Percentiles rank a stretch among this genome's conserved stretches.
These are phyloP conservation scores for Gossypium aridum DNA, from an alignment of 441 rosid genomes.

Conservation along the genomic window DNA sequence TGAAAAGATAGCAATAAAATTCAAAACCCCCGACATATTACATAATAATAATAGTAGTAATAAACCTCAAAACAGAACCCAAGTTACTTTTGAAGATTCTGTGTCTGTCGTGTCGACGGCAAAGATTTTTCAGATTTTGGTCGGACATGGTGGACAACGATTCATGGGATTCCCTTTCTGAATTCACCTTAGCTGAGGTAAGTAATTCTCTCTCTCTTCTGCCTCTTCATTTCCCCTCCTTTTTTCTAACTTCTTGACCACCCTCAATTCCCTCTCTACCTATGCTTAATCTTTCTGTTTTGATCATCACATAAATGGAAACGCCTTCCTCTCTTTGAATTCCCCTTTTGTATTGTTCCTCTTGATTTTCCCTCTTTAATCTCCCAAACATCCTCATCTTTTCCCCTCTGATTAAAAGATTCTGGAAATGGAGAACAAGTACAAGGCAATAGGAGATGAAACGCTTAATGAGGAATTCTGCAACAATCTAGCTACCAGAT, in stretches of 20 bases:
- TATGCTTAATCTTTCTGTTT: neutral
- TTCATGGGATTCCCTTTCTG: conserved; percentile 29
- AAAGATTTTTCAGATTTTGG: neutral
- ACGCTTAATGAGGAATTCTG: conserved; percentile 53
- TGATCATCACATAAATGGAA: neutral
- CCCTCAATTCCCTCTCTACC: conserved; percentile 12
- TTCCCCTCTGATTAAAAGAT: conserved; percentile 28
- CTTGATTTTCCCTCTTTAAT: neutral
- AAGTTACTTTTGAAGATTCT: neutral
- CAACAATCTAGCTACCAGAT: conserved; percentile 52
- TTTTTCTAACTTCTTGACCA: conserved; percentile 3
- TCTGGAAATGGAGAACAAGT: conserved; percentile 64
- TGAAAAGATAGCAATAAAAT: neutral
- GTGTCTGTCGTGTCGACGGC: neutral
- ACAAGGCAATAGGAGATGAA: conserved; percentile 54
- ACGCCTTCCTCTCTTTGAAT: neutral
- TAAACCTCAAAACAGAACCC: neutral
- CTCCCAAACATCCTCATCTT: neutral
- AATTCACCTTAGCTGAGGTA: conserved; percentile 67
- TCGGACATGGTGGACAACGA: conserved; percentile 32
- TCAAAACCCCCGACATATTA: neutral
- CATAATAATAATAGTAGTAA: neutral
- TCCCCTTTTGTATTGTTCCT: neutral
- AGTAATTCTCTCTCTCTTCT: neutral
- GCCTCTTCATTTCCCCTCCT: neutral